Evolutionary conservation across 1,284 basidiomycete genomes (phyloP), one percentile per base, ranked within the genome.

Genomic region (Coniferiporia sulphurascens): DNA sequence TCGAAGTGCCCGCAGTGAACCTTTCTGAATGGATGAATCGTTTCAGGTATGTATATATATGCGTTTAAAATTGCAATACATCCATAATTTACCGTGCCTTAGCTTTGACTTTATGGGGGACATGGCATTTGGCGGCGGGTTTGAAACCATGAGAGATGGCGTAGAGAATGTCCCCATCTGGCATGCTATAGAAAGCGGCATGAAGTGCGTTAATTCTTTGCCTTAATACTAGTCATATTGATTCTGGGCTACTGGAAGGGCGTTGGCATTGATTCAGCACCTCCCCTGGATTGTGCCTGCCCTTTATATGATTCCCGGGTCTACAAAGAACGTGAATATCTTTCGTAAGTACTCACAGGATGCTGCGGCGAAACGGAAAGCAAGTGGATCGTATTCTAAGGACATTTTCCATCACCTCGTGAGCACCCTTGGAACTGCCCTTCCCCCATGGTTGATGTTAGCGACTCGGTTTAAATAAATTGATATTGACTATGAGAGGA

Each of bases 101-200:
- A 73, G 73, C 6, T 72, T 71, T 56, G 76, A 76, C 60, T 70
- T 75, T 54, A 74, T 74, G 72, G 71, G 72, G 21, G 73, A 73
- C 61, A 71, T 76, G 66, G 71, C 65, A 45, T 73, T 73, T 55
- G 68, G 68, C 27, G 62, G 65, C 36, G 69, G 68, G 19, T 65
- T 67, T 17, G 66, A 70, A 52, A 52, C 70, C 6, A 69, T 72
- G 65, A 61, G 63, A 13, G 64, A 63, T 19, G 63, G 67, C 19
- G 41, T 38, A 9, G 68, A 70, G 52, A 54, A 58, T n/a, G 58
- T 58, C 15, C 60, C 58, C n/a, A 48, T 63, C 15, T 62, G 56
- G 58, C 38, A 56, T n/a, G 17, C 56, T 0, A 59, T 70, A n/a
- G 64, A 66, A 43, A 49, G 45, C 32, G 58, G 61, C 5, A 8